A percentile compares a stretch with the other conserved stretches of the same genome.
Conservation (phyloP, 768 basidiomycete genomes). For the Boletus insuetus region DNA sequence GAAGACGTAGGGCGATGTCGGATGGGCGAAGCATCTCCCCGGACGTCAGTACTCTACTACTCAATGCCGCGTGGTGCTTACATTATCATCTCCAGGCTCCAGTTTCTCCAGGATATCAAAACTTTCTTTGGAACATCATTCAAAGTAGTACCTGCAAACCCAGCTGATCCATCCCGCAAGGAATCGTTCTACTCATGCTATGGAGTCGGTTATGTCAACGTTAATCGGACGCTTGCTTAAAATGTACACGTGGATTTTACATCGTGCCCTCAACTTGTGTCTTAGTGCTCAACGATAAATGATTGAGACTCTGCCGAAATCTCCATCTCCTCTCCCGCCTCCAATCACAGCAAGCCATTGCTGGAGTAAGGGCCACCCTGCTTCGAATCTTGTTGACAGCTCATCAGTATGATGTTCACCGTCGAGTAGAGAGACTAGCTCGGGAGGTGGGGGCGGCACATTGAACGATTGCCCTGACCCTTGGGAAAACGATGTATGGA, state of each 20-base stretch:
- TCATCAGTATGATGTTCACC: slow-evolving; percentile 94
- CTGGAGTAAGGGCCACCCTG: slow-evolving; percentile 80
- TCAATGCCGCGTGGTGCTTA: not conserved
- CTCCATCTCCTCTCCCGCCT: slow-evolving; percentile 57
- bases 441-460: slow-evolving; percentile 42
- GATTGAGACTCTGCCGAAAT: slow-evolving; percentile 73
- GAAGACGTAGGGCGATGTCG: slow-evolving; percentile 92
- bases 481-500: slow-evolving; percentile 24
- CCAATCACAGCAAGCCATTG: slow-evolving; percentile 65
- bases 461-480: slow-evolving; percentile 22
- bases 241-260: slow-evolving; percentile 2
- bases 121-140: slow-evolving; percentile 88
- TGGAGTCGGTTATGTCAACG: slow-evolving; percentile 89
- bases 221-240: slow-evolving; percentile 72
- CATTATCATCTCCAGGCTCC: slow-evolving; percentile 56
- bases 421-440: slow-evolving; percentile 63
- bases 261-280: not conserved
- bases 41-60: slow-evolving; percentile 60
- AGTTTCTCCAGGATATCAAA: slow-evolving; percentile 83
- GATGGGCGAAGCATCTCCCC: slow-evolving; percentile 78
- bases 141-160: slow-evolving; percentile 73
- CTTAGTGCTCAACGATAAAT: slow-evolving; percentile 60
- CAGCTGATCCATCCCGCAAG: slow-evolving; percentile 45
- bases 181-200: slow-evolving; percentile 87
- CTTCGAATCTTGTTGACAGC: slow-evolving; percentile 76